Evolutionary conservation across 441 rosid species (phyloP).

Genomic region (Mallotus japonicus): DNA sequence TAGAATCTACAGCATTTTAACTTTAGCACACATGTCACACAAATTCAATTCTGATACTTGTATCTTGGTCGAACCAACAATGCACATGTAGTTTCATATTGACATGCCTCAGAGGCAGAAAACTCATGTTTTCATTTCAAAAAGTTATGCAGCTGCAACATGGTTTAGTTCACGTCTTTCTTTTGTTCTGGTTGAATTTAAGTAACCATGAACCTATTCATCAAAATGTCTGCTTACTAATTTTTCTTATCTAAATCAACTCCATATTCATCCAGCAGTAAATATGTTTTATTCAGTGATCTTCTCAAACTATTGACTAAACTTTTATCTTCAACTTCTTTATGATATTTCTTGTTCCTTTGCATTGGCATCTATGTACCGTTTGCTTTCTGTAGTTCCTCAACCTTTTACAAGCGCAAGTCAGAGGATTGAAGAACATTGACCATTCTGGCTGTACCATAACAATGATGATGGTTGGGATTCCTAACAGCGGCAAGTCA

Average conservation of each 20-base stretch:
- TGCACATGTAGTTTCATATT: no score
- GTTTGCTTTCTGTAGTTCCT: slow-evolving; percentile 48
- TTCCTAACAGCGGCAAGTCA: slow-evolving; percentile 84
- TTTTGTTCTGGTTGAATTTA: background rate
- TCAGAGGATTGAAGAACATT: slow-evolving; percentile 47
- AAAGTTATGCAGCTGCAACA: background rate
- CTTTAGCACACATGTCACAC: no score
- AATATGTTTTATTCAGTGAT: background rate
- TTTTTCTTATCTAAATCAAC: background rate
- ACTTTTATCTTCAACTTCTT: background rate
- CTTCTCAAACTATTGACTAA: no score
- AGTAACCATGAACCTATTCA: background rate
- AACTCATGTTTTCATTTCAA: no score
- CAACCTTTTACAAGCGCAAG: slow-evolving; percentile 61
- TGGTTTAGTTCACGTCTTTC: background rate
- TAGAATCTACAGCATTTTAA: no score
- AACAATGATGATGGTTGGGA: slow-evolving; percentile 67
- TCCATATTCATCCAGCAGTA: no score
- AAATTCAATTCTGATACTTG: no score
- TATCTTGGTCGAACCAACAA: no score
- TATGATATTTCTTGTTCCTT: background rate
- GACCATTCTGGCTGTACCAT: slow-evolving; percentile 45
- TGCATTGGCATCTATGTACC: background rate
- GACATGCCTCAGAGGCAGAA: no score
- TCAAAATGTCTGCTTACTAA: background rate